These are phyloP conservation scores for Aspergillus funiculosus DNA, from an alignment of 495 filamentous ascomycete genomes.

Conservation along the genomic window DNA sequence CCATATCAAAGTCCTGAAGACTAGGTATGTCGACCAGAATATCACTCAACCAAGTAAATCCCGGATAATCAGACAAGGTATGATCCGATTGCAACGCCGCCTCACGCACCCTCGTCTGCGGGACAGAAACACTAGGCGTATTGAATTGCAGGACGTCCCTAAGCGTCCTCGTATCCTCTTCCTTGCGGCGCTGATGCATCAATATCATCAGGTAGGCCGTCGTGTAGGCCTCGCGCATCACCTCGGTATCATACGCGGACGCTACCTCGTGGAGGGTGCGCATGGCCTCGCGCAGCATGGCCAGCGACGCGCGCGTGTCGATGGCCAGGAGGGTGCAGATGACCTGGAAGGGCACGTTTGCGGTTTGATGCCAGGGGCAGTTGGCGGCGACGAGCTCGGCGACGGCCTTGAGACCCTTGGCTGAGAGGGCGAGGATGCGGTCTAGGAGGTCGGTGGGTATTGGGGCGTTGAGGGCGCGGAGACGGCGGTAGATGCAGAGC, in stretches of 20 bases:
- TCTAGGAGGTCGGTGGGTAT: slow-evolving; percentile 31
- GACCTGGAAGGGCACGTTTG: slow-evolving; percentile 51
- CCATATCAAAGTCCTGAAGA: slow-evolving; percentile 42
- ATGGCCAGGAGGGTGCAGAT: slow-evolving; percentile 50
- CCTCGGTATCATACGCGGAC: slow-evolving; percentile 39
- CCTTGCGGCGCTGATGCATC: slow-evolving; percentile 40
- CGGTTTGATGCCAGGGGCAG: slow-evolving; percentile 50
- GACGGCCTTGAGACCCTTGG: slow-evolving; percentile 35
- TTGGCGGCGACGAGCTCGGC: slow-evolving; percentile 31
- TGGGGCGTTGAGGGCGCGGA: slow-evolving; percentile 40
- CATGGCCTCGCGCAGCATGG: slow-evolving; percentile 45
- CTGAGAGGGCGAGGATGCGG: slow-evolving; percentile 31
- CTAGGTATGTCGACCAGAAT: slow-evolving; percentile 42
- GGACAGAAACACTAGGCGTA: slow-evolving; percentile 22
- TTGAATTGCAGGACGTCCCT: slow-evolving; percentile 34
- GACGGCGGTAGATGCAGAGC: slow-evolving; percentile 48
- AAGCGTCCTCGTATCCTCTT: slow-evolving; percentile 37
- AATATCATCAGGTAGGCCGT: slow-evolving; percentile 47
- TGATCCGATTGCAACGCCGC: slow-evolving; percentile 14
- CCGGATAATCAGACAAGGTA: slow-evolving; percentile 22
- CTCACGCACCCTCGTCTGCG: slow-evolving; percentile 8
- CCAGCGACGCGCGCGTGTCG: slow-evolving; percentile 42
- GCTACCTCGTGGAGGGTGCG: slow-evolving; percentile 42
- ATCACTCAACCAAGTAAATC: slow-evolving; percentile 42
- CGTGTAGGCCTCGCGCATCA: slow-evolving; percentile 48